These are phyloP conservation scores for Phanerodontia chrysosporium DNA, from an alignment of 768 basidiomycete species.

Conservation along the genomic window DNA sequence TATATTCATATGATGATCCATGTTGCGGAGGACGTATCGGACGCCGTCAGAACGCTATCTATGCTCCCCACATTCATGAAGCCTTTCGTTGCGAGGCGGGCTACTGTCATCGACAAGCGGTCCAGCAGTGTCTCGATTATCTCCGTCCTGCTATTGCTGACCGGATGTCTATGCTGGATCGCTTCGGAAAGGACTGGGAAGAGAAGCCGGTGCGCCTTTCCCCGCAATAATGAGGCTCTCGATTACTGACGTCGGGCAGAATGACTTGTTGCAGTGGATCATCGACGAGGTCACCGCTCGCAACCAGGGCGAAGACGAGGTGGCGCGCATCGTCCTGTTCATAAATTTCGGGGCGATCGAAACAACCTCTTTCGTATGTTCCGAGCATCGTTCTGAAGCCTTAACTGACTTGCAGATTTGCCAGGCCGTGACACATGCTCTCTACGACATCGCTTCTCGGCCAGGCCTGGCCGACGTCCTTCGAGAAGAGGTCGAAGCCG, in stretches of 20 bases:
- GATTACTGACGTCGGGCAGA: conserved; percentile 2
- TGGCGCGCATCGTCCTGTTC: conserved; percentile 1
- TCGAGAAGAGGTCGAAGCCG: conserved; percentile 28
- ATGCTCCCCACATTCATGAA: conserved; percentile 30
- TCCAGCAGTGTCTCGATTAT: neutral
- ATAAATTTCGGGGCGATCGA: conserved; percentile 21
- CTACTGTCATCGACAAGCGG: neutral
- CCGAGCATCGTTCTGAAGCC: neutral
- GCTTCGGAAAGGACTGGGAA: conserved; percentile 6
- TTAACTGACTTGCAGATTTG: neutral
- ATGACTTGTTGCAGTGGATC: conserved; percentile 17
- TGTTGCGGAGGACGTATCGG: conserved; percentile 26
- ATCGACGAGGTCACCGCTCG: conserved; percentile 11
- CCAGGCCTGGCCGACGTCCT: conserved; percentile 24
- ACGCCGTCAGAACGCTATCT: conserved; percentile 17
- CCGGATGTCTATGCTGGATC: conserved; percentile 8
- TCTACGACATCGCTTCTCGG: conserved; percentile 27
- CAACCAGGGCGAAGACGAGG: neutral
- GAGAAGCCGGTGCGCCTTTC: conserved; percentile 7
- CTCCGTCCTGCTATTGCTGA: conserved; percentile 12
- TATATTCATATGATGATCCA: conserved; percentile 31
- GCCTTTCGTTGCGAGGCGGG: conserved; percentile 15
- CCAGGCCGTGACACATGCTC: conserved; percentile 7
- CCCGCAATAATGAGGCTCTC: neutral
- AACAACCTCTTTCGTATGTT: conserved; percentile 13